phyloP scores from a whole-genome alignment of 2,329 filamentous ascomycete genomes.

The Beauveria varroae region DNA sequence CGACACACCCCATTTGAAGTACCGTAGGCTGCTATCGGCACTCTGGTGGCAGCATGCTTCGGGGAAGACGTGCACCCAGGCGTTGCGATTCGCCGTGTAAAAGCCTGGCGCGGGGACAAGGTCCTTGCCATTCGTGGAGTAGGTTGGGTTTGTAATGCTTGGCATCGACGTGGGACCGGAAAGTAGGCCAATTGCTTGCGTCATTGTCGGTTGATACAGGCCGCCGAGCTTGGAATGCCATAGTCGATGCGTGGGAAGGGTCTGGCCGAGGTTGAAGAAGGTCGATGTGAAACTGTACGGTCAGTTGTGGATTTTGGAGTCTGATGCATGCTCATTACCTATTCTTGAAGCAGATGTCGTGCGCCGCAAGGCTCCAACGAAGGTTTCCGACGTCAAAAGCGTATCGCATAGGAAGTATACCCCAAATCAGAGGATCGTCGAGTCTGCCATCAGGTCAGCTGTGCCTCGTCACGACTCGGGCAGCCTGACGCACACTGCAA shows the following conservation, averaged over 20 bases:
- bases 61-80: slow-evolving; percentile 93
- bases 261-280: slow-evolving; percentile 87
- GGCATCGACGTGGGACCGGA: slow-evolving; percentile 48
- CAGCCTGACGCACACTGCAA: slow-evolving; percentile 29
- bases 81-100: slow-evolving; percentile 60
- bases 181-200: slow-evolving; percentile 76
- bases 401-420: slow-evolving; percentile 70
- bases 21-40: slow-evolving; percentile 69
- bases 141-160: slow-evolving; percentile 40
- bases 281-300: slow-evolving; percentile 51
- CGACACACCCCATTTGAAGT: slow-evolving; percentile 97
- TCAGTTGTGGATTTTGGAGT: neutral
- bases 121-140: slow-evolving; percentile 61
- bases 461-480: neutral
- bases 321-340: slow-evolving; percentile 41
- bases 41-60: slow-evolving; percentile 93
- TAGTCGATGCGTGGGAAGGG: slow-evolving; percentile 78
- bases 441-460: slow-evolving; percentile 47
- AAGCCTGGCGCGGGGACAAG: slow-evolving; percentile 63
- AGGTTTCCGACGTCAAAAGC: slow-evolving; percentile 65
- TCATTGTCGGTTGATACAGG: slow-evolving; percentile 82
- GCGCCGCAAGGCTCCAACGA: slow-evolving; percentile 84
- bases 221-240: slow-evolving; percentile 75
- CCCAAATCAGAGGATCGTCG: slow-evolving; percentile 94
- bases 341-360: slow-evolving; percentile 92